Evolutionary conservation across 495 filamentous ascomycete genomes (phyloP), one percentile per base, ranked within the genome.

Genomic region (Diplogelasinospora grovesii): DNA sequence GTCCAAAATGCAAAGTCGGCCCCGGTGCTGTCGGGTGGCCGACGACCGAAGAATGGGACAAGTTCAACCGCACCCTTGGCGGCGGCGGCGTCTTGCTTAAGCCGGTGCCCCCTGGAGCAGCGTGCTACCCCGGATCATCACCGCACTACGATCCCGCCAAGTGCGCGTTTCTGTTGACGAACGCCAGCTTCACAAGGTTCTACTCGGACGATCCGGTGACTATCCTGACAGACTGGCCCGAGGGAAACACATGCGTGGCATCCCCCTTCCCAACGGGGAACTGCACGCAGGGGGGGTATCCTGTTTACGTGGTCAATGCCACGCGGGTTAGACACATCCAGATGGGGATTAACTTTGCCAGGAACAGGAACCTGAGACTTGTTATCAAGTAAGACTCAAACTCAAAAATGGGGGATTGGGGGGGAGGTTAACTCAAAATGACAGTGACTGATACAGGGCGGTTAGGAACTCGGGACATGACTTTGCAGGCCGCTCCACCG

Each of bases 401-500:
- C n/a, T n/a, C n/a, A n/a, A n/a, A n/a, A n/a, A n/a, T 6, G 14
- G 4, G 19, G 20, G 3, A 8, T 19, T 27, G 32, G 15, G 6
- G 8, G 8, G 22, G 4, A n/a, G n/a, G n/a, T n/a, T n/a, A n/a
- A n/a, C n/a, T n/a, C n/a, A n/a, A n/a, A n/a, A n/a, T n/a, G n/a
- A n/a, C n/a, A n/a, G n/a, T n/a, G n/a, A n/a, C n/a, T n/a, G n/a
- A n/a, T n/a, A n/a, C n/a, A n/a, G n/a, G n/a, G n/a, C n/a, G 29
- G 8, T 21, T 8, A 79, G 78, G 61, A 83, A 79, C 45, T 80
- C 80, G 2, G 79, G 80, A 11, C 79, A 83, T 49, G 79, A 83
- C 54, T 80, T 75, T 51, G 61, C 54, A 13, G 78, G 75, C 22
- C 73, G 77, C 49, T 71, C 53, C 2, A 49, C 57, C 1, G 69